Conservation (phyloP, 1,139 yeast genomes). For the Trichomonascaceae sp. region DNA sequence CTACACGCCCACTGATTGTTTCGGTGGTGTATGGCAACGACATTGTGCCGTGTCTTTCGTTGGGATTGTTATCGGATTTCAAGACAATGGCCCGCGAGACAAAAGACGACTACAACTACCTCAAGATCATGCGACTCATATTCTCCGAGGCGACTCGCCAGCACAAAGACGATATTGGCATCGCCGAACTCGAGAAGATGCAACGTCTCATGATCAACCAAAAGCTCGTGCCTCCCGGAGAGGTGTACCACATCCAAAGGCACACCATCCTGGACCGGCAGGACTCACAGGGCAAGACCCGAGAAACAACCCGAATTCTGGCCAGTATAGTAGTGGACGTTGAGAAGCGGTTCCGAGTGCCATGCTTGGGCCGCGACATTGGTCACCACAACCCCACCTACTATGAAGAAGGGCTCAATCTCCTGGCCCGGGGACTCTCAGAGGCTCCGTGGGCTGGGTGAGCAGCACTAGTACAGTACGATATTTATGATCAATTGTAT, state of each 20-base stretch:
- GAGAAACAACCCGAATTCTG: conserved; percentile 20
- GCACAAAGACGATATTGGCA: not conserved
- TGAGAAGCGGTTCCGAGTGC: conserved; percentile 23
- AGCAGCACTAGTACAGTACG: not conserved
- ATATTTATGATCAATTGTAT: not conserved
- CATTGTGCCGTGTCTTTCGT: conserved; percentile 24
- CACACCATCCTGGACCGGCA: conserved; percentile 20
- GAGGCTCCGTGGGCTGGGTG: conserved; percentile 13
- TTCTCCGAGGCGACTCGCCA: not conserved
- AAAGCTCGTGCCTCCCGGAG: conserved; percentile 26
- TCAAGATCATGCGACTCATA: not conserved
- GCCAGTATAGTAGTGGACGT: conserved; percentile 22
- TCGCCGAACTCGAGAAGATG: not conserved
- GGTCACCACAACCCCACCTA: conserved; percentile 25
- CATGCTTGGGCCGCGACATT: conserved; percentile 24
- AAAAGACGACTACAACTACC: not conserved
- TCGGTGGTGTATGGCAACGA: conserved; percentile 25
- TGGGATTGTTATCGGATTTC: conserved; percentile 24
- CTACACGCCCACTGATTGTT: conserved; percentile 19
- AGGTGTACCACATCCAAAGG: conserved; percentile 21
- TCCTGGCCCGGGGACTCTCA: conserved; percentile 19
- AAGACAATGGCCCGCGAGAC: conserved; percentile 17
- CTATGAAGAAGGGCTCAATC: conserved; percentile 21
- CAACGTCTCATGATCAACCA: conserved; percentile 19
- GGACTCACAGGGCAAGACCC: conserved; percentile 15